These are phyloP conservation scores for Perkinsus olseni DNA, from an alignment of 169 alveolate species.

Conservation along the genomic window DNA sequence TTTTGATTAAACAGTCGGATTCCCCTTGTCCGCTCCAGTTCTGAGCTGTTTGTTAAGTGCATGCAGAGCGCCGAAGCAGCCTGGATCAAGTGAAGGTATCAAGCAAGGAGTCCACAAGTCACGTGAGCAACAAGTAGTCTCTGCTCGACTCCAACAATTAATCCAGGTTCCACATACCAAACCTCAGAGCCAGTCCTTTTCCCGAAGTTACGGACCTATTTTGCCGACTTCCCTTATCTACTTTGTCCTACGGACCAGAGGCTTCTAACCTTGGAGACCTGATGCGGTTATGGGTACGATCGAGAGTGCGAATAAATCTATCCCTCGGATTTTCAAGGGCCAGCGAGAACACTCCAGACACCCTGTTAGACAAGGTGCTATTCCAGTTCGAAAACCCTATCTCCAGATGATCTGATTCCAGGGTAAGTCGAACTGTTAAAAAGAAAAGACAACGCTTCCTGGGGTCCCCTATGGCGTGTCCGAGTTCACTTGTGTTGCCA, in stretches of 20 bases:
- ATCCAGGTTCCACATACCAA: constrained; percentile 50
- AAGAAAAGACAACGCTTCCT: constrained; percentile 82
- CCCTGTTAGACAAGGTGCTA: constrained; percentile 54
- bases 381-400: constrained; percentile 68
- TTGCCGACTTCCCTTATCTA: constrained; percentile 85
- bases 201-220: constrained; percentile 85
- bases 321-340: constrained; percentile 71
- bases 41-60: constrained; percentile 64
- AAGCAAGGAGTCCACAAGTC: constrained; percentile 37
- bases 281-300: constrained; percentile 90
- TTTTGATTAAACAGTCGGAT: constrained; percentile 80
- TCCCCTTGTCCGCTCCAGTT: constrained; percentile 86
- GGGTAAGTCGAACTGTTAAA: constrained; percentile 67
- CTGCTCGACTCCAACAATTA: constrained; percentile 20
- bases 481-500: constrained; percentile 72
- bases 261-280: constrained; percentile 88
- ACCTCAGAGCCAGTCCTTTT: constrained; percentile 85
- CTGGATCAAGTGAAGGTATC: constrained; percentile 44
- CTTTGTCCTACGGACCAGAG: constrained; percentile 83
- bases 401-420: constrained; percentile 77
- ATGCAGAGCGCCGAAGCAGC: constrained; percentile 18
- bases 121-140: constrained; percentile 30
- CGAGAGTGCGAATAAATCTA: constrained; percentile 53
- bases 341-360: constrained; percentile 65
- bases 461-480: constrained; percentile 60